phyloP scores from a whole-genome alignment of 2,329 filamentous ascomycete genomes.

The Exophiala xenobiotica region DNA sequence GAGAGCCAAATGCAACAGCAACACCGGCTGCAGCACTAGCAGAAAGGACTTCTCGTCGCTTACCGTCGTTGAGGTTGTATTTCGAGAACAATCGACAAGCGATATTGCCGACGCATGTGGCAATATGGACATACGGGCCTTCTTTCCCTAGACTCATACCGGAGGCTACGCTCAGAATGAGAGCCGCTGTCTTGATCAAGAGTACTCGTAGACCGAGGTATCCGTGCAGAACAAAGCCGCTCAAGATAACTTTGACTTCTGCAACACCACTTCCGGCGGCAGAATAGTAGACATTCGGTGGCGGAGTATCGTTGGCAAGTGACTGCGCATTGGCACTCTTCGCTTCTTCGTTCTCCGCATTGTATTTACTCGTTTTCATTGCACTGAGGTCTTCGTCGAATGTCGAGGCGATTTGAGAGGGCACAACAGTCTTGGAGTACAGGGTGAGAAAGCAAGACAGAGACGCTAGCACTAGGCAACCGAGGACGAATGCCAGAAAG shows the following conservation, averaged over 20 bases:
- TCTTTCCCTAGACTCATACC: slow-evolving; percentile 94
- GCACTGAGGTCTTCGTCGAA: slow-evolving; percentile 91
- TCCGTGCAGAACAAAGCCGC: slow-evolving; percentile 93
- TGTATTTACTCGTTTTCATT: slow-evolving; percentile 29
- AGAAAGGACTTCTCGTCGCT: slow-evolving; percentile 89
- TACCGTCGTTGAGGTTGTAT: slow-evolving; percentile 91
- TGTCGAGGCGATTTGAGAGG: slow-evolving; percentile 75
- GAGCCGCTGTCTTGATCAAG: slow-evolving; percentile 75
- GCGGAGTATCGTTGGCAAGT: slow-evolving; percentile 36
- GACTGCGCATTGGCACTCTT: slow-evolving; percentile 40
- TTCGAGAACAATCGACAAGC: slow-evolving; percentile 90
- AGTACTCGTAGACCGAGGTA: slow-evolving; percentile 89
- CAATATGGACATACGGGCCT: slow-evolving; percentile 95
- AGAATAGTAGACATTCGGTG: slow-evolving; percentile 73
- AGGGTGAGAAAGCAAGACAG: slow-evolving; percentile 77
- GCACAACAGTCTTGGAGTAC: slow-evolving; percentile 89
- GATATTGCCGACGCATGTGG: slow-evolving; percentile 92
- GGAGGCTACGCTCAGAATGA: slow-evolving; percentile 87
- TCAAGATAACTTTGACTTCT: slow-evolving; percentile 96
- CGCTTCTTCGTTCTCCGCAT: slow-evolving; percentile 48
- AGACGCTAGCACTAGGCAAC: slow-evolving; percentile 68
- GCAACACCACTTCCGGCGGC: slow-evolving; percentile 95
- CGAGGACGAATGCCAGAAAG: slow-evolving; percentile 71
- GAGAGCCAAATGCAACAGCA: slow-evolving; percentile 90
- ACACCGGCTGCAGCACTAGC: slow-evolving; percentile 89